Evolutionary conservation across 441 rosid genomes (phyloP), one percentile per base, ranked within the genome.

Genomic region (Erodium trifolium): DNA sequence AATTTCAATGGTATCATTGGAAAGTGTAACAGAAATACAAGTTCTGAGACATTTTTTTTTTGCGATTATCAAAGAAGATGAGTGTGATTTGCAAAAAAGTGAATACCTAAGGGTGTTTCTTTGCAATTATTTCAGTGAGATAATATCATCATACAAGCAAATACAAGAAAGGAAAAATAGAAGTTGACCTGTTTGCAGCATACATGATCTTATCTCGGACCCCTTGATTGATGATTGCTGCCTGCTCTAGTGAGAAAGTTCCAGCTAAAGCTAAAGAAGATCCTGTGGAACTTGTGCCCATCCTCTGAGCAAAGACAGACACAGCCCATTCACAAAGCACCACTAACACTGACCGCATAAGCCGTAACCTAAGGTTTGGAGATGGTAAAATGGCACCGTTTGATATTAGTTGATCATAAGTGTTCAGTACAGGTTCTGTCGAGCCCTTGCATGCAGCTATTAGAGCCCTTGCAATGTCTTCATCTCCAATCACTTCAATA

Each of bases 291-390:
- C 86, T 85, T 16, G 90, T 84, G 18, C 88, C 89, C 86, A 87
- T 88, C 77, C 91, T 83, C 82, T 87, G 86, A 62, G 96, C 87
- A 73, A 84, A 83, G 41, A 82, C 82, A 73, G 97, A 90, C 93
- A 87, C 85, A 34, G 96, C 87, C 97, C 99, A 94, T 78, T 94
- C 99, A 45, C 87, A 87, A n/a, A 94, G 94, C 47, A 94, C 84
- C 71, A 85, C 84, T 35, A 88, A 83, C 70, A 90, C 91, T 16
- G 99, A 94, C 53, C 82, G 73, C 37, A 92, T 88, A 72, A 90
- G 90, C 64, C 94, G 91, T 77, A 94, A 72, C 80, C 93, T 86
- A 63, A 90, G 94, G 76, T 76, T 85, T 7, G 97, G 94, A 8
- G 96, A 90, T 2, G 92, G 86, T 65, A 90, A 80, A 71, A 88